phyloP scores from a whole-genome alignment of 2,329 filamentous ascomycete genomes.

The Myriosclerotinia duriaeana region DNA sequence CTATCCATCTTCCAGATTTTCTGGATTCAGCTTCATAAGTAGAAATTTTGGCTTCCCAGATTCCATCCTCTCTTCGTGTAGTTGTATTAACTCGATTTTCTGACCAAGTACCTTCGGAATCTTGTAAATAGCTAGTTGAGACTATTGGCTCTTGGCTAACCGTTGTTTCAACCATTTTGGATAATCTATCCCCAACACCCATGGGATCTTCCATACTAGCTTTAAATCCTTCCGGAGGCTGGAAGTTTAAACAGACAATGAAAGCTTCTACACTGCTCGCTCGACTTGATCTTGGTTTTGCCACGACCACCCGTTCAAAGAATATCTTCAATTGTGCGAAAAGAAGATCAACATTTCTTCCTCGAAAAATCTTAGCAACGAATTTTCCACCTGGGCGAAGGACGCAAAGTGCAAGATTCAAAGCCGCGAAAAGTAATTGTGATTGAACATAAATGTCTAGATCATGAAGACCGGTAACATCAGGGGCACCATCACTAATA shows the following conservation, averaged over 20 bases:
- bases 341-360: conserved; percentile 90
- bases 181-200: conserved; percentile 59
- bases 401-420: conserved; percentile 91
- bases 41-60: conserved; percentile 35
- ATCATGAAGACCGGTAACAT: conserved; percentile 95
- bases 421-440: conserved; percentile 87
- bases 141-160: conserved; percentile 45
- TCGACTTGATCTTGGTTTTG: conserved; percentile 91
- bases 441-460: conserved; percentile 98
- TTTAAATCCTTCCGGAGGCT: conserved; percentile 72
- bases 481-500: conserved; percentile 90
- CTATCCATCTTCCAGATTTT: conserved; percentile 71
- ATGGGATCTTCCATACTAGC: conserved; percentile 75
- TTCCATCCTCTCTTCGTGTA: conserved; percentile 29
- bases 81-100: conserved; percentile 19
- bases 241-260: conserved; percentile 89
- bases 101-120: conserved; percentile 48
- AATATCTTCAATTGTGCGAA: conserved; percentile 93
- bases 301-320: conserved; percentile 82
- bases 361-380: conserved; percentile 96
- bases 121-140: conserved; percentile 49
- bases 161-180: conserved; percentile 50
- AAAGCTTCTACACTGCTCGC: conserved; percentile 97
- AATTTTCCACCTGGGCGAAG: conserved; percentile 92
- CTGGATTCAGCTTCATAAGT: conserved; percentile 43